Evolutionary conservation across 305 asterid genomes (phyloP), one percentile per base, ranked within the genome.

Genomic region (Fraxinus velutina): DNA sequence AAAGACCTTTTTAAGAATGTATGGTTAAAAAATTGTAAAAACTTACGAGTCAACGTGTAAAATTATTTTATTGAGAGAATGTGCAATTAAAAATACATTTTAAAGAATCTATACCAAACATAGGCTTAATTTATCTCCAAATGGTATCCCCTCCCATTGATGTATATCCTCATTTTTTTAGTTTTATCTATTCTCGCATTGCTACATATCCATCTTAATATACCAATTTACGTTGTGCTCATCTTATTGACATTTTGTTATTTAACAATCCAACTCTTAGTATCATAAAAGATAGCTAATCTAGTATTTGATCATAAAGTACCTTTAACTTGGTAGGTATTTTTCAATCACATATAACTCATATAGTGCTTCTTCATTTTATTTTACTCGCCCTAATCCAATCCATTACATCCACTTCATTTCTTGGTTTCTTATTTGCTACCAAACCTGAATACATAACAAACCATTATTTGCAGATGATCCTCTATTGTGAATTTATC

Each of bases 101-200:
- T 57, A 57, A 19, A 57, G 29, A 57, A 57, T 57, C 13, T 57
- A 4, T 19, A 19, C 29, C 68, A 2, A 21, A 17, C 64, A 17
- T 52, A 3, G 24, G 22, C 64, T 52, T 52, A 52, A 64, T 22
- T 12, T 66, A 60, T 96, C 92, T 91, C 97, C 36, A 88, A 84
- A 85, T 96, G 94, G 5, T 62, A 62, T 62, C 71, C 24, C 68
- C 68, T 62, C 71, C 71, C 32, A 8, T 22, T 62, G 71, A 62
- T 22, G 33, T 9, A 62, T 62, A 9, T 8, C n/a, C 15, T 62
- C 32, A 10, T 62, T 62, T 57, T 12, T 66, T 29, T 24, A 3
- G 4, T 29, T 66, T 24, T 66, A 66, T 66, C 21, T 5, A 27
- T 66, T 27, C 21, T 24, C n/a, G 8, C 17, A 66, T 66, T 12